Conservation (phyloP, 106 monocot genomes). For the Dendrobium chrysotoxum region DNA sequence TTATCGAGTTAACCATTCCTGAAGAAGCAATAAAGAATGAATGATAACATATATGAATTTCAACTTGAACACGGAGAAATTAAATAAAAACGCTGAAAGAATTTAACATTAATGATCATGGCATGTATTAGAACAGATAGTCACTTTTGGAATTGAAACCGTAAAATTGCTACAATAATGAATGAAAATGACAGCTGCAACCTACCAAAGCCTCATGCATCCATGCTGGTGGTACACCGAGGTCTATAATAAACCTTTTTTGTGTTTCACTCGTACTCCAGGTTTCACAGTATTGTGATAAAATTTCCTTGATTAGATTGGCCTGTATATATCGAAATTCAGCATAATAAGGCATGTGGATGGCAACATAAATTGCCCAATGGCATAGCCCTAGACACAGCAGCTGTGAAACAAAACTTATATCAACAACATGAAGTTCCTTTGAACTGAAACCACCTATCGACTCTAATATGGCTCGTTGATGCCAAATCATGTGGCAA, state of each 20-base stretch:
- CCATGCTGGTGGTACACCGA: conserved; percentile 88
- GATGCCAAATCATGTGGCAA: conserved; percentile 99
- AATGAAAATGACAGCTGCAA: not conserved
- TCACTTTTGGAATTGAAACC: not conserved
- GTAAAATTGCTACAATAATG: not conserved
- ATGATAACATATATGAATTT: not conserved
- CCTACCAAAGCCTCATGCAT: conserved; percentile 92
- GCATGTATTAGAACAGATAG: not conserved
- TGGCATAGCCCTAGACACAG: conserved; percentile 74
- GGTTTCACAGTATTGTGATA: conserved; percentile 75
- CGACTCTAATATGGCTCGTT: conserved; percentile 68
- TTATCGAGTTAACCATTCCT: not conserved
- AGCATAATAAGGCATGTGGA: conserved; percentile 63
- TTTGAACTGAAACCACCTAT: conserved; percentile 60
- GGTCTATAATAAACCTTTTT: conserved; percentile 67
- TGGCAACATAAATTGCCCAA: conserved; percentile 94
- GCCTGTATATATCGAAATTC: conserved; percentile 41
- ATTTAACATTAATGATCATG: not conserved
- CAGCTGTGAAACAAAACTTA: conserved; percentile 87
- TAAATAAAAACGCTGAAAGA: not conserved
- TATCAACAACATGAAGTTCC: conserved; percentile 84
- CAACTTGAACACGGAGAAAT: not conserved
- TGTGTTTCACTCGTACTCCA: conserved; percentile 73
- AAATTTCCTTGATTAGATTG: conserved; percentile 71
- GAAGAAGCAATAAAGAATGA: conserved; percentile 4